phyloP scores from a whole-genome alignment of 2,329 filamentous ascomycete species.

The Aspergillus sp. region DNA sequence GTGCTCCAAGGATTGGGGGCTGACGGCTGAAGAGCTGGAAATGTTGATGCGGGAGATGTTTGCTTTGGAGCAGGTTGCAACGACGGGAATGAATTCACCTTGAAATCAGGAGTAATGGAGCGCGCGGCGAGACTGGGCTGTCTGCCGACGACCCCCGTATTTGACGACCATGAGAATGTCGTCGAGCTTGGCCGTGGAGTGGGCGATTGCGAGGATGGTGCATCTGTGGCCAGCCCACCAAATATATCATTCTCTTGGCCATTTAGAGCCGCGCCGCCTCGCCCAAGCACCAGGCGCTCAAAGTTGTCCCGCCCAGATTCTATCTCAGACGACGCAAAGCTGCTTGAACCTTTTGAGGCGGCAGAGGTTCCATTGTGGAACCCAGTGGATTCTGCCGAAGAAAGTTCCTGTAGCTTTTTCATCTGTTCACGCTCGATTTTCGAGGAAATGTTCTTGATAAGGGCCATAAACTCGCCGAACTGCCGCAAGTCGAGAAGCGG shows the following conservation, averaged over 20 bases:
- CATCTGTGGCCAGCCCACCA: slow-evolving; percentile 38
- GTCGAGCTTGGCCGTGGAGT: slow-evolving; percentile 25
- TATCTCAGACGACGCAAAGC: slow-evolving; percentile 51
- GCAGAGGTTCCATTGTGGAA: slow-evolving; percentile 34
- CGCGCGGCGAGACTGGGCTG: slow-evolving; percentile 40
- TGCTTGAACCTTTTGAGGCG: slow-evolving; percentile 32
- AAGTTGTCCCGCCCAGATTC: slow-evolving; percentile 73
- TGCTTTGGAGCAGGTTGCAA: slow-evolving; percentile 47
- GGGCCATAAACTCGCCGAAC: slow-evolving; percentile 86
- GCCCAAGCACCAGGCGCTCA: slow-evolving; percentile 85
- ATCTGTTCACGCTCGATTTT: slow-evolving; percentile 88
- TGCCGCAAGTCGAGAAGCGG: slow-evolving; percentile 85
- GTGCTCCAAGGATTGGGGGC: slow-evolving; percentile 29
- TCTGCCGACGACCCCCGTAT: slow-evolving; percentile 25
- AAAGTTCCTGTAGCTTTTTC: slow-evolving; percentile 84
- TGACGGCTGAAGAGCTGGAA: slow-evolving; percentile 38
- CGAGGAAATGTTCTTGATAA: slow-evolving; percentile 79
- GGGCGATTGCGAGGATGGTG: slow-evolving; percentile 32
- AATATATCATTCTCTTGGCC: slow-evolving; percentile 38
- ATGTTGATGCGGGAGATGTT: slow-evolving; percentile 30
- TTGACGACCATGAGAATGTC: slow-evolving; percentile 52
- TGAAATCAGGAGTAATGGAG: slow-evolving; percentile 58
- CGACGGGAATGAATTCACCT: slow-evolving; percentile 53
- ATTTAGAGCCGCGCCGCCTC: slow-evolving; percentile 45
- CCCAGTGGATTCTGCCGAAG: slow-evolving; percentile 59